Evolutionary conservation across 2,329 filamentous ascomycete species (phyloP).

Genomic region (Alternaria panax): DNA sequence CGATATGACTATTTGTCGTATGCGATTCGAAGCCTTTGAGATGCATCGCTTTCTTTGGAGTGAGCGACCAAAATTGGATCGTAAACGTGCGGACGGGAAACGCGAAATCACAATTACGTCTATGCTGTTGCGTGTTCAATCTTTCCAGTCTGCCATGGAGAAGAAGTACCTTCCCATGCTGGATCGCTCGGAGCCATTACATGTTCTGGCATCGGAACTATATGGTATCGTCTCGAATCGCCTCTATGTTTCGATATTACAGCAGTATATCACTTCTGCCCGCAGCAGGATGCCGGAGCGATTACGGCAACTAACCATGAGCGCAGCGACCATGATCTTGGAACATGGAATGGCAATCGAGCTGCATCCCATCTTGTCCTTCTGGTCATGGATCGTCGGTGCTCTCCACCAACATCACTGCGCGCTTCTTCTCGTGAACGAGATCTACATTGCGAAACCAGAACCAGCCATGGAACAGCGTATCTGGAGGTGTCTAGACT

Average conservation of each 20-base stretch:
- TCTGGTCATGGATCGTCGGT: slow-evolving; percentile 74
- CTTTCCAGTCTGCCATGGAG: slow-evolving; percentile 69
- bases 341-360: slow-evolving; percentile 65
- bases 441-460: slow-evolving; percentile 67
- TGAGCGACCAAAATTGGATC: slow-evolving; percentile 71
- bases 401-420: slow-evolving; percentile 77
- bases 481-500: slow-evolving; percentile 76
- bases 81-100: slow-evolving; percentile 34
- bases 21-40: slow-evolving; percentile 76
- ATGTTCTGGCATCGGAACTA: slow-evolving; percentile 69
- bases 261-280: slow-evolving; percentile 67
- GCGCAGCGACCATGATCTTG: slow-evolving; percentile 63
- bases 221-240: slow-evolving; percentile 70
- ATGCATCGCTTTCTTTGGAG: slow-evolving; percentile 74
- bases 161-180: slow-evolving; percentile 71
- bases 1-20: slow-evolving; percentile 70
- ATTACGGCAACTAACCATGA: slow-evolving; percentile 69
- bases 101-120: slow-evolving; percentile 59
- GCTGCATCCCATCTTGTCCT: slow-evolving; percentile 58
- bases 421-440: slow-evolving; percentile 71
- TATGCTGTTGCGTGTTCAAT: slow-evolving; percentile 72
- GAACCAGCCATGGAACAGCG: slow-evolving; percentile 66
- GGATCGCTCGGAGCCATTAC: slow-evolving; percentile 67
- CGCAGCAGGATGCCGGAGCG: slow-evolving; percentile 65
- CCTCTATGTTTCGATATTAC: slow-evolving; percentile 71